A percentile compares a stretch with the other conserved stretches of the same genome.
Conservation (phyloP, 139 green algal genomes). For the Penium margaritaceum region DNA sequence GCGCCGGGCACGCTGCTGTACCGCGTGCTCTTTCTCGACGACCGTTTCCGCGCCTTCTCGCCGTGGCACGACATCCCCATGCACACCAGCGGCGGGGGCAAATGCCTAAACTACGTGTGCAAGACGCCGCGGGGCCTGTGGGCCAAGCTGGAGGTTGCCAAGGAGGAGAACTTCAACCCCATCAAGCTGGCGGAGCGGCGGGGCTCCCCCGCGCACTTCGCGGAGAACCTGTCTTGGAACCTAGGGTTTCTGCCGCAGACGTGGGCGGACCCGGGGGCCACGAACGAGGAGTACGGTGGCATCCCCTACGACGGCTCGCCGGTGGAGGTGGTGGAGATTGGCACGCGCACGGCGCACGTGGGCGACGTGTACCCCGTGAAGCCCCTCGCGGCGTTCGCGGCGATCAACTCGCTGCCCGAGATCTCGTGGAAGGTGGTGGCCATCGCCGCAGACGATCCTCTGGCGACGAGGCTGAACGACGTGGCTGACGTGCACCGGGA, state of each 20-base stretch:
- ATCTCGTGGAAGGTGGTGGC: constrained; percentile 25
- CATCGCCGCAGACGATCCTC: constrained; percentile 14
- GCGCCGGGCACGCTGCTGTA: constrained; percentile 10
- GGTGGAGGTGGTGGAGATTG: constrained; percentile 26
- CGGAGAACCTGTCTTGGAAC: constrained; percentile 26
- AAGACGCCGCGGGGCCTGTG: constrained; percentile 9
- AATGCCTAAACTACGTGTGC: constrained; percentile 12
- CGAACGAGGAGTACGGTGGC: constrained; percentile 7
- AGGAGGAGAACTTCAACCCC: constrained; percentile 24
- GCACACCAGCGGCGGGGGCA: background rate
- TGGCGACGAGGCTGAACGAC: constrained; percentile 15
- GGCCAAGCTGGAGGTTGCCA: constrained; percentile 1
- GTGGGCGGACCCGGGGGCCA: background rate
- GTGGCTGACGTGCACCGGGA: constrained; percentile 13
- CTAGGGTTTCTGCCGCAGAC: constrained; percentile 22
- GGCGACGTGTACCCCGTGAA: constrained; percentile 34
- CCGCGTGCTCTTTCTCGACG: constrained; percentile 18
- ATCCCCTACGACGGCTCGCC: background rate
- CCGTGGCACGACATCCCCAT: constrained; percentile 24
- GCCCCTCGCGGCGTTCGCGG: constrained; percentile 22
- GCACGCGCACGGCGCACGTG: background rate
- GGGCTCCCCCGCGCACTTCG: constrained; percentile 12
- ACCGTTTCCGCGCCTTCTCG: constrained; percentile 5
- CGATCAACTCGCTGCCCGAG: background rate
- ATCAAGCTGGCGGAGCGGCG: background rate